These are phyloP conservation scores for Yamadazyma sp. DNA, from an alignment of 1,139 yeast genomes.

Conservation along the genomic window DNA sequence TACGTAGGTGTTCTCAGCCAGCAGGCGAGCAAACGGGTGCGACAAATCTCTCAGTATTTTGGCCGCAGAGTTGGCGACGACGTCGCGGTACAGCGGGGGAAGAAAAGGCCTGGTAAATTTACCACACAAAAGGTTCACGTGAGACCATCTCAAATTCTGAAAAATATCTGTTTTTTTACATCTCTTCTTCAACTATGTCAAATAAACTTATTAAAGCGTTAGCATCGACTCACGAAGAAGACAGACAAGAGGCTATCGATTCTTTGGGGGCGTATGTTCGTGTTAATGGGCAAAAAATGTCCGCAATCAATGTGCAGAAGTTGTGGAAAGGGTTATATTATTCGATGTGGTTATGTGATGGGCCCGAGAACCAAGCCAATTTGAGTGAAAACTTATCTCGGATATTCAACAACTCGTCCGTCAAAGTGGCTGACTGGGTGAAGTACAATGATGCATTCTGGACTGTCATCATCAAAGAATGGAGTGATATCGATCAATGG, in stretches of 20 bases:
- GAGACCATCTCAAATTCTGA: slow-evolving; percentile 2
- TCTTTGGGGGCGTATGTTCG: slow-evolving; percentile 62
- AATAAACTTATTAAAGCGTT: slow-evolving; percentile 69
- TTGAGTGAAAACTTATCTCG: slow-evolving; percentile 74
- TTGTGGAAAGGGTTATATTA: slow-evolving; percentile 93
- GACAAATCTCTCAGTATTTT: background rate
- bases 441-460: slow-evolving; percentile 77
- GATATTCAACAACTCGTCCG: slow-evolving; percentile 42
- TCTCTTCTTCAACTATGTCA: slow-evolving; percentile 11
- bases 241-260: slow-evolving; percentile 75
- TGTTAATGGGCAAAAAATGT: slow-evolving; percentile 29
- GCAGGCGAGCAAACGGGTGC: no score
- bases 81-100: no score
- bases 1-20: no score
- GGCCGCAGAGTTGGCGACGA: background rate
- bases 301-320: slow-evolving; percentile 63
- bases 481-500: slow-evolving; percentile 84
- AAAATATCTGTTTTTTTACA: background rate
- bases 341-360: slow-evolving; percentile 95
- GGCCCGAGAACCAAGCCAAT: slow-evolving; percentile 87
- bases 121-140: no score
- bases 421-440: slow-evolving; percentile 20
- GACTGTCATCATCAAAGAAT: slow-evolving; percentile 75
- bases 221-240: slow-evolving; percentile 77
- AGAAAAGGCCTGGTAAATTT: no score